A percentile compares a stretch with the other conserved stretches of the same genome.
Conservation (phyloP, 2,329 filamentous ascomycete species). For the Chrysoporthe deuterocubensis region DNA sequence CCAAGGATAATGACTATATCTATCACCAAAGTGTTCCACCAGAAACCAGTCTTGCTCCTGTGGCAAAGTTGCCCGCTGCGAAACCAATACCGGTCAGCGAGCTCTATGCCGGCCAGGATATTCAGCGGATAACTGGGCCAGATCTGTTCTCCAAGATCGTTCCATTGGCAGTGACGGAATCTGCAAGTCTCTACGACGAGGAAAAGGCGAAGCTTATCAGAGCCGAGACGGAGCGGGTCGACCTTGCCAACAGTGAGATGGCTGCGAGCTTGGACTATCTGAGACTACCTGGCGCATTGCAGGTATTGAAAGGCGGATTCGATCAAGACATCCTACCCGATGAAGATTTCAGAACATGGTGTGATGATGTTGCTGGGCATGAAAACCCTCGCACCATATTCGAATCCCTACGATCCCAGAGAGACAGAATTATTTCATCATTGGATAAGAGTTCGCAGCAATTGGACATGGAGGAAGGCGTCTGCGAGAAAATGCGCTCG, state of each 20-base stretch:
- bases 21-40: constrained; percentile 92
- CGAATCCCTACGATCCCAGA: constrained; percentile 77
- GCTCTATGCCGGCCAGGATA: constrained; percentile 95
- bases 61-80: constrained; percentile 89
- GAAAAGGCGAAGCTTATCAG: constrained; percentile 96
- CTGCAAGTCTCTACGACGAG: constrained; percentile 95
- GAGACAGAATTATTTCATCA: constrained; percentile 71
- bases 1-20: constrained; percentile 97
- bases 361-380: constrained; percentile 86
- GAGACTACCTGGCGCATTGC: constrained; percentile 84
- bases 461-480: constrained; percentile 94
- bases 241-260: constrained; percentile 94
- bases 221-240: constrained; percentile 91
- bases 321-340: constrained; percentile 88
- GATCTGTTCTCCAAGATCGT: constrained; percentile 98
- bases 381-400: constrained; percentile 80
- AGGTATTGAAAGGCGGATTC: constrained; percentile 89
- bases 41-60: constrained; percentile 78
- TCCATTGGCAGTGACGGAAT: constrained; percentile 93
- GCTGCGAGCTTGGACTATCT: constrained; percentile 92
- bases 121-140: constrained; percentile 93
- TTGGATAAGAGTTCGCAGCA: constrained; percentile 85
- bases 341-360: constrained; percentile 92
- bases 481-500: constrained; percentile 98
- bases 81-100: constrained; percentile 98